Conservation (phyloP, 2,329 filamentous ascomycete species). For the Apiospora koreana region DNA sequence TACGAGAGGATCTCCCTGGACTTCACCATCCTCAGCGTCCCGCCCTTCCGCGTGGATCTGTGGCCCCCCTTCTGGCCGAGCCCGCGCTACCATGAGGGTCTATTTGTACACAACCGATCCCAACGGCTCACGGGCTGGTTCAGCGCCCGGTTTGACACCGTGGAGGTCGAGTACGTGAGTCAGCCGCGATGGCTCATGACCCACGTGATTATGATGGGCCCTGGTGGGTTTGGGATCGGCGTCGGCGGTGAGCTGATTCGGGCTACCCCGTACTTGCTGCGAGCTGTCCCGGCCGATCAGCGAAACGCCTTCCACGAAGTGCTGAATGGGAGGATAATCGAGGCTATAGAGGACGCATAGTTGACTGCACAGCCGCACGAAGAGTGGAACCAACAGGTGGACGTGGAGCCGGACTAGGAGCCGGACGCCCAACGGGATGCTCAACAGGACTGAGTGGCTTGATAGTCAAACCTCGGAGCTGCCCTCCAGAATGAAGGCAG, state of each 20-base stretch:
- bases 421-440: neutral
- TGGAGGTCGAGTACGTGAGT: neutral
- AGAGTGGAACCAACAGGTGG: neutral
- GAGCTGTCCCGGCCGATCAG: neutral
- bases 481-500: neutral
- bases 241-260: neutral
- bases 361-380: too few species aligned
- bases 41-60: neutral
- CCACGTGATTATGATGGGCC: neutral
- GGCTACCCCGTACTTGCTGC: neutral
- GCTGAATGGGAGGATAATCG: neutral
- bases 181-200: neutral
- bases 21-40: neutral
- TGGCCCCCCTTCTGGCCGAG: neutral
- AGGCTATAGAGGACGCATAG: neutral
- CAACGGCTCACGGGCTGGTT: neutral
- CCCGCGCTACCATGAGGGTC: neutral
- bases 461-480: too few species aligned
- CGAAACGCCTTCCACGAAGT: neutral
- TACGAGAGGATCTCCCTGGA: neutral
- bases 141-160: neutral
- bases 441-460: too few species aligned
- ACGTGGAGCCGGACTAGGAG: neutral
- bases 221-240: neutral
- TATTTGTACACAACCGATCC: neutral